Base-by-base conservation (phyloP, 371 early-diverging fungal genomes). In the Mortierella sp. region DNA sequence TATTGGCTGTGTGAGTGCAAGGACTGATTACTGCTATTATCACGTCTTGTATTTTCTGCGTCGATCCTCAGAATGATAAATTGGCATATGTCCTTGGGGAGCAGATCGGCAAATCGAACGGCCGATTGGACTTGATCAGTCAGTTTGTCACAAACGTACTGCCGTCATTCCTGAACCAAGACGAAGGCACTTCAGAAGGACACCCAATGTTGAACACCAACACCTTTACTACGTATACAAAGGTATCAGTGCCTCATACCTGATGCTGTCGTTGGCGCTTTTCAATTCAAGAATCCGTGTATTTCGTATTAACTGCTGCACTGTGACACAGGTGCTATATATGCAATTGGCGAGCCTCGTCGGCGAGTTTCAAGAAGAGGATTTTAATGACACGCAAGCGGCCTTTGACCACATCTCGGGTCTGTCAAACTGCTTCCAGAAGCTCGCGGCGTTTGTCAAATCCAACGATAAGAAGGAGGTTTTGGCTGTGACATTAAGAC, bases 381-480 rank as follows among this genome's bases (percentile, higher is more conserved):
- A 81, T 11, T 67, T 82, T 51, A 78, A 81, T 2, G 61, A 67
- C 6, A 62, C 50, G 0, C 83, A 84, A 0, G 57, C 72, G 21
- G 79, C 79, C 0, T 47, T 90, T 7, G 50, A 56, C 6, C 79
- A 82, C 41, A 82, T 80, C 7, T 67, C 75, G 7, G 72, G 78
- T 12, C 79, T 87, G 8, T 82, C 86, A 4, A 80, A 69, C 21
- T 81, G 86, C 47, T 90, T 87, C 70, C 84, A 85, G 49, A 64
- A 68, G 5, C 68, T 88, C 17, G 86, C 86, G 4, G 64, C 70
- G 1, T 85, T 83, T 66, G 82, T 90, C 19, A 91, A 89, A 56
- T 79, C 79, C 17, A 85, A 82, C 32, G 82, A 88, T 23, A 80
- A 87, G 23, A 81, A 81, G 0, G 58, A 70, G 5, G 64, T 88